Evolutionary conservation across 805 yeast species (phyloP).

Genomic region (Metschnikowia arizonensis): DNA sequence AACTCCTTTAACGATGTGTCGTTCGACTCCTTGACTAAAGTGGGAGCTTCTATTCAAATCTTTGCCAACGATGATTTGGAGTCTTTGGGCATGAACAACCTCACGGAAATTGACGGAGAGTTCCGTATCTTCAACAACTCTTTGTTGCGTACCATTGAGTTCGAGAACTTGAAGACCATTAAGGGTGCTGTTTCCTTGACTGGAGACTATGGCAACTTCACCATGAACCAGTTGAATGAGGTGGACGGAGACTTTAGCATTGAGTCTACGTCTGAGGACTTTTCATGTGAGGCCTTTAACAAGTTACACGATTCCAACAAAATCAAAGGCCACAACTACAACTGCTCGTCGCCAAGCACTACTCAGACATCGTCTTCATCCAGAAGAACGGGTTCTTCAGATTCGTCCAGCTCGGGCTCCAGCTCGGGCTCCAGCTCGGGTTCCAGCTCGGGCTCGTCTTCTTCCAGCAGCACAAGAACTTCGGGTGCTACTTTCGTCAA

Average conservation of each 20-base stretch:
- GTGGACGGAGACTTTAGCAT: conserved; percentile 42
- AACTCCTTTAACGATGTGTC: conserved; percentile 33
- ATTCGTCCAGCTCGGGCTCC: conserved; percentile 16
- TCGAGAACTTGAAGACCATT: conserved; percentile 28
- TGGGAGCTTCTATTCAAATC: conserved; percentile 39
- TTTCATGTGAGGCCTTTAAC: conserved; percentile 35
- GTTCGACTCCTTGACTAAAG: conserved; percentile 28
- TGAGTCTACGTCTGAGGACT: conserved; percentile 32
- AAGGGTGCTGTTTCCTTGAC: conserved; percentile 39
- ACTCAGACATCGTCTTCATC: conserved; percentile 17
- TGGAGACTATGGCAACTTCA: conserved; percentile 38
- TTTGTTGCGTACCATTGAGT: conserved; percentile 29
- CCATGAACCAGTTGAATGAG: conserved; percentile 33
- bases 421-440: conserved; percentile 14
- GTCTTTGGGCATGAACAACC: conserved; percentile 25
- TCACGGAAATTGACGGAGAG: conserved; percentile 39
- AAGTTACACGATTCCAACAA: conserved; percentile 27
- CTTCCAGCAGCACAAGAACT: conserved; percentile 16
- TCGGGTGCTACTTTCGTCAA: conserved; percentile 19
- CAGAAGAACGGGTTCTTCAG: conserved; percentile 8
- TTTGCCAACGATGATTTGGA: conserved; percentile 42
- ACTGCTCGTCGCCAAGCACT: conserved; percentile 35
- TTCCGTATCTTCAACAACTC: conserved; percentile 40
- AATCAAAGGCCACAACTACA: conserved; percentile 44
- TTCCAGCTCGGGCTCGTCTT: conserved; percentile 7